Evolutionary conservation across 2,329 filamentous ascomycete genomes (phyloP).

Genomic region (Nakataea oryzae): DNA sequence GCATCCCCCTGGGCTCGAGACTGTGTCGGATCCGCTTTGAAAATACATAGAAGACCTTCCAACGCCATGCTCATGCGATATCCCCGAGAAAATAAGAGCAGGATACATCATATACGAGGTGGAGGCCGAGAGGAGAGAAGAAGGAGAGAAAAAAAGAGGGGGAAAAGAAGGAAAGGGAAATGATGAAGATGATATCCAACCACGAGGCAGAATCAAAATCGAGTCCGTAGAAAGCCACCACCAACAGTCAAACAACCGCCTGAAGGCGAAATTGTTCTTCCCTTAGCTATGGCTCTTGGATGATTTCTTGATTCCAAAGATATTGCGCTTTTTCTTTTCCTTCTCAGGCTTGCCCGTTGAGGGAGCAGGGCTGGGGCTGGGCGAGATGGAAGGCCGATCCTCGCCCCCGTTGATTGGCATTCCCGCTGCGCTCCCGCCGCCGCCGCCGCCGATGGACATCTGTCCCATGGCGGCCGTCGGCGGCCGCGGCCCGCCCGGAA

Average conservation of each 20-base stretch:
- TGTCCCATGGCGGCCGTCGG: conserved; percentile 45
- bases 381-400: conserved; percentile 12
- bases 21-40: background rate
- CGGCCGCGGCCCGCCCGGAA: conserved; percentile 26
- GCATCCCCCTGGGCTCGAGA: background rate
- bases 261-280: background rate
- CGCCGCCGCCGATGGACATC: conserved; percentile 35
- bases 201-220: background rate
- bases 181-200: background rate
- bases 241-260: background rate
- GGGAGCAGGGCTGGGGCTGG: conserved; percentile 5
- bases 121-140: background rate
- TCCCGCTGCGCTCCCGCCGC: conserved; percentile 12
- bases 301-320: conserved; percentile 22
- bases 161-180: background rate
- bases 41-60: background rate
- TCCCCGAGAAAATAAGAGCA: background rate
- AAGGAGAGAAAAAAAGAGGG: background rate
- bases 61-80: background rate
- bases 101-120: background rate
- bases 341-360: conserved; percentile 26
- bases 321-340: conserved; percentile 23
- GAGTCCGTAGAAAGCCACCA: background rate
- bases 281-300: conserved; percentile 1
- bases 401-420: conserved; percentile 7